Base-by-base conservation (phyloP, 2,329 filamentous ascomycete genomes). In the Mollisia scopiformis region DNA sequence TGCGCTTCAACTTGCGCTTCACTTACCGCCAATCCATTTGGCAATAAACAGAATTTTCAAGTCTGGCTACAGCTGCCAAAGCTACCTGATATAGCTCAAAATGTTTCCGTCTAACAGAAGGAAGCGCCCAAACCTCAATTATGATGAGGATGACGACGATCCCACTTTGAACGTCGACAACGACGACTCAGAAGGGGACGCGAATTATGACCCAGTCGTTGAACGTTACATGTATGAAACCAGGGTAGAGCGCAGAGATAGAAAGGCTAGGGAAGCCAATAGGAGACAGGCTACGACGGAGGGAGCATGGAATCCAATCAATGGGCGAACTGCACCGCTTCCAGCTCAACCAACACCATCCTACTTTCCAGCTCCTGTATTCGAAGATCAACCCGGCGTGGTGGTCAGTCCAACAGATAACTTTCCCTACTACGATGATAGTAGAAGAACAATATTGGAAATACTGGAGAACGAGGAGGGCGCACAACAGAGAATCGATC, bases 391-490 rank as follows among this genome's bases (percentile, higher is more conserved):
- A 27, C 5, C 3, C 10, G 28, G 28, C 1, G 19, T 51, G 6
- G 19, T n/a, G 21, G 6, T 23, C 8, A 31, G 27, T 8, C 5
- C 27, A 11, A 51, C 49, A 2, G 55, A 57, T n/a, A 35, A n/a
- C 16, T 6, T 27, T n/a, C 55, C 55, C 6, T 51, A 51, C n/a
- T 57, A 57, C 35, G 55, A 57, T 41, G 55, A 57, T 30, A 46
- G 55, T 5, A 30, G 31, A 7, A n/a, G 13, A 41, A 33, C 13
- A 39, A n/a, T n/a, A n/a, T n/a, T n/a, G n/a, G 2, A n/a, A n/a
- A 23, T 19, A n/a, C n/a, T n/a, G n/a, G 43, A 43, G 46, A 51
- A 25, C 5, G 31, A 21, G 11, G 23, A n/a, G 11, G 3, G 4
- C 6, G 41, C 21, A 7, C 6, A 23, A 8, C 43, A 57, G 21